A percentile compares a stretch with the other conserved stretches of the same genome.
phyloP scores from a whole-genome alignment of 1,139 yeast species.

The Sugiyamaella paludigena region DNA sequence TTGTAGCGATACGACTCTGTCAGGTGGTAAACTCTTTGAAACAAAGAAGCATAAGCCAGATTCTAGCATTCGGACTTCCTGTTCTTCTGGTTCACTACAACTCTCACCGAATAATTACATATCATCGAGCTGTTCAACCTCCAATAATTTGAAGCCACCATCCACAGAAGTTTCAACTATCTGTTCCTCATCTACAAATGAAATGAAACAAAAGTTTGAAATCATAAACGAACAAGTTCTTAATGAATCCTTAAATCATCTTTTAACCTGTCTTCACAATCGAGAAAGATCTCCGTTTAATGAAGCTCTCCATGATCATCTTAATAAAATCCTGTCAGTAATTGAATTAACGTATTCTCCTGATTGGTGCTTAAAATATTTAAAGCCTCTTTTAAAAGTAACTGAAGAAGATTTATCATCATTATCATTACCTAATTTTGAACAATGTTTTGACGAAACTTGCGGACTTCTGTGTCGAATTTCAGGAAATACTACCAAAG shows the following conservation, averaged over 20 bases:
- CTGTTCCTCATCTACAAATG: no score
- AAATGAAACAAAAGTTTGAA: no score
- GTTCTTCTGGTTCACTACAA: no score
- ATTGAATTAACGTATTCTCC: constrained; percentile 15
- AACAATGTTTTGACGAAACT: constrained; percentile 19
- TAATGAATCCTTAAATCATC: neutral
- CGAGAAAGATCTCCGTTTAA: neutral
- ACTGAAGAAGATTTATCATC: neutral
- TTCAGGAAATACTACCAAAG: constrained; percentile 9
- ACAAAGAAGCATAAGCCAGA: no score
- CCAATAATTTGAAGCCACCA: no score
- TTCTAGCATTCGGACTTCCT: no score
- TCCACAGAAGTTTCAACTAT: no score
- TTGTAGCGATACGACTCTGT: no score
- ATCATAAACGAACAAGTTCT: neutral
- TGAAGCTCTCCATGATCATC: constrained; percentile 10
- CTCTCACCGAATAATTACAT: no score
- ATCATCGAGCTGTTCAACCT: no score
- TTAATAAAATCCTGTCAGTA: constrained; percentile 4
- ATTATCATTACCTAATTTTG: constrained; percentile 11
- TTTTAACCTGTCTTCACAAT: neutral
- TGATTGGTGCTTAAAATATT: constrained; percentile 19
- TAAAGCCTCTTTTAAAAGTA: constrained; percentile 13
- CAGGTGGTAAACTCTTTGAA: no score
- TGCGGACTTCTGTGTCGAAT: constrained; percentile 17